Evolutionary conservation across 306 rosid genomes (phyloP), one percentile per base, ranked within the genome.

Genomic region (Casuarina cunninghamiana): DNA sequence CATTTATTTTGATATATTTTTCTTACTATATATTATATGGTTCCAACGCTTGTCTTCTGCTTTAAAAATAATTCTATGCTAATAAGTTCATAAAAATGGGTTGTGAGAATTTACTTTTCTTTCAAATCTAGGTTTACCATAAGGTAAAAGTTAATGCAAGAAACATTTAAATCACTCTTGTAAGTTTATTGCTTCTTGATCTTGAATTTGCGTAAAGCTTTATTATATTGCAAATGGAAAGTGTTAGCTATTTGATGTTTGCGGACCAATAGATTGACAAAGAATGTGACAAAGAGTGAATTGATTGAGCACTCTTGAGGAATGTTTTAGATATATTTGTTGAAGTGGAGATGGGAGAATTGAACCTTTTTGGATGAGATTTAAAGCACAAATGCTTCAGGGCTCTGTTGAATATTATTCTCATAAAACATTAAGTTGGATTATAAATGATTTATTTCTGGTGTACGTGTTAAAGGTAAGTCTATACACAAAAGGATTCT

Each of bases 271-370:
- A 93, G 97, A 87, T 93, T 71, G 78, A 93, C 73, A 90, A 87
- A 77, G 98, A 93, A 76, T 93, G 98, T 0, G 97, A 93, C 49
- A 93, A 97, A 42, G 96, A 91, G 84, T 93, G 90, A 75, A 90
- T 91, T 84, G 97, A 93, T 45, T 76, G 86, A 83, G 90, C 93
- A 0, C 80, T 93, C 61, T 70, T 91, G 78, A 93, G 90, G 83
- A 88, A 88, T 72, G 87, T 88, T 54, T 55, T 91, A 43, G 92
- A 81, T 75, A 88, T 91, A 79, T 91, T 84, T 86, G 93, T 90
- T 54, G 97, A 86, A 70, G 87, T 91, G 63, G 95, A 92, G 41
- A 79, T 86, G 93, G 93, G 97, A 26, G 74, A 82, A 8, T 87
- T 86, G 92, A 84, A 65, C 2, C 57, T 53, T 10, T 93, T 91